Conservation (phyloP, 2,329 filamentous ascomycete species). For the Kalmusia sp. region DNA sequence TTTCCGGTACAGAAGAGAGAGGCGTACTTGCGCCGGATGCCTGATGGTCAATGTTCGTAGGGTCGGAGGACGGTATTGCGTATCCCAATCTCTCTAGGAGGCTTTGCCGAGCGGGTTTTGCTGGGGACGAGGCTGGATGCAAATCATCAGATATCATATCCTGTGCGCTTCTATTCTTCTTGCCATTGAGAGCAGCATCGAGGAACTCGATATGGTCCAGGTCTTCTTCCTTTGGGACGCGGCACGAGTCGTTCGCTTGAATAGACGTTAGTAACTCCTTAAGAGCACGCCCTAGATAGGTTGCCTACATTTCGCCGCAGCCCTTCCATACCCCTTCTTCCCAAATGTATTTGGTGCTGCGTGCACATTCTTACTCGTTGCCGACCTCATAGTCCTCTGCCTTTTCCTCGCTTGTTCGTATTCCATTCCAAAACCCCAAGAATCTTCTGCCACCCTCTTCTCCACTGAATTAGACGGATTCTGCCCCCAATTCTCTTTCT, state of each 20-base stretch:
- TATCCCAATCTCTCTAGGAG: constrained; percentile 11
- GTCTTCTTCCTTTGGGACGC: background rate
- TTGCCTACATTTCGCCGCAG: background rate
- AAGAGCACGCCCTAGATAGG: background rate
- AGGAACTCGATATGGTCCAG: background rate
- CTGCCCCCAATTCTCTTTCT: constrained; percentile 25
- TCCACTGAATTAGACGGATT: constrained; percentile 11
- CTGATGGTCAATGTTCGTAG: constrained; percentile 3
- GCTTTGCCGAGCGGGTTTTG: constrained; percentile 8
- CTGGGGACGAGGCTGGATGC: background rate
- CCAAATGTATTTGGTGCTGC: background rate
- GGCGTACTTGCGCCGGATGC: constrained; percentile 13
- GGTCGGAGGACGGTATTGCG: background rate
- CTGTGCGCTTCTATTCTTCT: too few species aligned
- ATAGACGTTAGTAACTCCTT: background rate
- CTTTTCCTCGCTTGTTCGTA: constrained; percentile 11
- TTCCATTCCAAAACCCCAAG: constrained; percentile 17
- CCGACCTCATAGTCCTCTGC: constrained; percentile 5
- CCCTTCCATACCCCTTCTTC: background rate
- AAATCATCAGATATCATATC: background rate
- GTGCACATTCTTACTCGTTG: constrained; percentile 12
- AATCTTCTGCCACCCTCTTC: background rate
- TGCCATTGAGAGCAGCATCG: background rate
- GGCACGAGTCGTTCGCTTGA: background rate
- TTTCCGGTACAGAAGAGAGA: constrained; percentile 18